Evolutionary conservation across 306 rosid species (phyloP), one percentile per base, ranked within the genome.

Genomic region (Ammopiptanthus mongolicus): DNA sequence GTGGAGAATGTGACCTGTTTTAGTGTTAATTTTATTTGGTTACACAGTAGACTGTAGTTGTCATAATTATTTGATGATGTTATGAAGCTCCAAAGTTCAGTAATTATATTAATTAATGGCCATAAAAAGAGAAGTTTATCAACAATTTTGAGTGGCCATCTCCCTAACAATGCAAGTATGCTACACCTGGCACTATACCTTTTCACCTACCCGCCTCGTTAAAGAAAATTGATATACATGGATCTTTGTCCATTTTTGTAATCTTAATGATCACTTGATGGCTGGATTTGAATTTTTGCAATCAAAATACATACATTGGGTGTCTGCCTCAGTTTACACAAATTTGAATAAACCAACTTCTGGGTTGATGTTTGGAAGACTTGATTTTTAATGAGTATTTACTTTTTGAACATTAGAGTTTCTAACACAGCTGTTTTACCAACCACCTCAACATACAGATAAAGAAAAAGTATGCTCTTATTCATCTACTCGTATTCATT

Each of bases 401-500:
- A 3, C 5, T 13, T 3, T 13, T 42, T 42, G 5, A 42, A 13
- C 48, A 42, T 42, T 9, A 39, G 46, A 39, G 3, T 8, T 39
- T 39, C 3, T 36, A 2, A 23, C 25, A 1, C 25, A 23, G 25
- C 25, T 23, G 25, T 1, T 6, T 29, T 5, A 42, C 50, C 5
- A 44, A 44, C 12, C 50, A 3, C 15, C n/a, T 2, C 5, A 44
- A 44, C 50, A 44, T 13, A 44, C 4, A 3, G 12, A 11, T n/a
- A 12, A 29, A 44, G 22, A 8, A 6, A 51, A 34, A 0, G 7
- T 55, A 47, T n/a, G 17, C 3, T 63, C 25, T 52, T 63, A 52
- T 79, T 71, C 55, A 71, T 52, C 12, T n/a, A 17, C 5, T 53
- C 25, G 29, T 63, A 39, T 72, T 71, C 57, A 72, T 53, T 14